A percentile compares a stretch with the other conserved stretches of the same genome.
phyloP scores from a whole-genome alignment of 2,329 filamentous ascomycete genomes.

The Pestalotiopsis sp. region DNA sequence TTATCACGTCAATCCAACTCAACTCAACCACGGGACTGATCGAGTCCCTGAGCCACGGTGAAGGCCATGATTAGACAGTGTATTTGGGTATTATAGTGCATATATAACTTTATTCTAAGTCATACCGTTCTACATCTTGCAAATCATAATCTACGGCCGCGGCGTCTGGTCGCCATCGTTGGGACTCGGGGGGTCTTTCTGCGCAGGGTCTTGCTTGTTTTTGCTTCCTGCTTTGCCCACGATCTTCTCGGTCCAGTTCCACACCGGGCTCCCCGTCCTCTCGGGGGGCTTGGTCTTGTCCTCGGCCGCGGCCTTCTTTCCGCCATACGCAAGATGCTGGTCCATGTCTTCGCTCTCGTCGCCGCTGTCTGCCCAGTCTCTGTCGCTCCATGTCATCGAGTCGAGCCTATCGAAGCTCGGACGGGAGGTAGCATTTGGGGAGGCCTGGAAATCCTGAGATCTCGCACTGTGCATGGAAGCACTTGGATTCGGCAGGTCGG shows the following conservation, averaged over 20 bases:
- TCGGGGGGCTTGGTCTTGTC: slow-evolving; percentile 20
- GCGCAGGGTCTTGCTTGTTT: slow-evolving; percentile 17
- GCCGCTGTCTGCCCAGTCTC: slow-evolving; percentile 62
- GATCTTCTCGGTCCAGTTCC: slow-evolving; percentile 50
- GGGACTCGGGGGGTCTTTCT: slow-evolving; percentile 19
- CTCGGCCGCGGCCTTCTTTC: slow-evolving; percentile 11
- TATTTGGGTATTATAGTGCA: too few relatives aligned
- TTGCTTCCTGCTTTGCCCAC: slow-evolving; percentile 38
- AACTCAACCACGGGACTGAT: too few relatives aligned
- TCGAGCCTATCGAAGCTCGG: slow-evolving; percentile 43
- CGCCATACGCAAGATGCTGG: slow-evolving; percentile 26
- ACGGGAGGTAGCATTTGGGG: slow-evolving; percentile 26
- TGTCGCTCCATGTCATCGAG: slow-evolving; percentile 68
- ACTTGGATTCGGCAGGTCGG: slow-evolving; percentile 43
- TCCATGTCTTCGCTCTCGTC: slow-evolving; percentile 46
- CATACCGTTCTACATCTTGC: not conserved
- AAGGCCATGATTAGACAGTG: too few relatives aligned
- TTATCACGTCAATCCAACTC: too few relatives aligned
- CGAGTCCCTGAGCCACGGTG: too few relatives aligned
- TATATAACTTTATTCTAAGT: not conserved
- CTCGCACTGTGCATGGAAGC: slow-evolving; percentile 16
- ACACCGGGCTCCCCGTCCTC: slow-evolving; percentile 27
- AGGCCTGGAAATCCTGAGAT: not conserved
- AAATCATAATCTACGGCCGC: not conserved
- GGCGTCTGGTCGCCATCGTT: not conserved